phyloP scores from a whole-genome alignment of 768 basidiomycete species.

The Serpula lacrymans region DNA sequence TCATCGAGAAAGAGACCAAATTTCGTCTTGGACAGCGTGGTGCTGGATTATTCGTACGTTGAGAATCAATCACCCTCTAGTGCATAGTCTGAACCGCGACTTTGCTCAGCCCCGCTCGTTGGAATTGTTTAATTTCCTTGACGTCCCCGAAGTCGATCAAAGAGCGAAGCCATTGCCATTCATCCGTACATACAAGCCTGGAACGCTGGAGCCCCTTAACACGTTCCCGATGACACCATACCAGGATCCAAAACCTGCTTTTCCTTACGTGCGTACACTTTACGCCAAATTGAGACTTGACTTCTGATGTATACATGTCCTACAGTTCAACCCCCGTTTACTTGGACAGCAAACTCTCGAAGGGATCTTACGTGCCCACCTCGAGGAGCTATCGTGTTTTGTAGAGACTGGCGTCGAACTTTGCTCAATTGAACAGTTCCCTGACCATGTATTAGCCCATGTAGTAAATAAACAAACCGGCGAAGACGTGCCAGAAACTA shows the following conservation, averaged over 20 bases:
- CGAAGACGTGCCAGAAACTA: slow-evolving; percentile 14
- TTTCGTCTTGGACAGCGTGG: neutral
- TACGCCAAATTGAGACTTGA: neutral
- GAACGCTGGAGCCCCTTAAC: slow-evolving; percentile 1
- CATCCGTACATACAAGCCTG: slow-evolving; percentile 29
- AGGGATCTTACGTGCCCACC: slow-evolving; percentile 14
- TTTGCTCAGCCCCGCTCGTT: slow-evolving; percentile 36
- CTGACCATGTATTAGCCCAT: slow-evolving; percentile 25
- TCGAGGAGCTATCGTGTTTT: slow-evolving; percentile 18
- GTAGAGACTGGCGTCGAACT: slow-evolving; percentile 38
- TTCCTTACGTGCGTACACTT: slow-evolving; percentile 22
- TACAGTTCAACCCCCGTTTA: slow-evolving; percentile 10
- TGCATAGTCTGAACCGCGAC: neutral
- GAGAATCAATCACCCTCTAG: neutral
- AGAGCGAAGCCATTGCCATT: slow-evolving; percentile 22
- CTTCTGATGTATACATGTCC: slow-evolving; percentile 1
- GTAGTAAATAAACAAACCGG: slow-evolving; percentile 5
- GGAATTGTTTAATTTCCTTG: slow-evolving; percentile 37
- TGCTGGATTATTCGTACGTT: no score
- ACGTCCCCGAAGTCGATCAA: slow-evolving; percentile 33
- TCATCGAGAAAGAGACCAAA: slow-evolving; percentile 1
- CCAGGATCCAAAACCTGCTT: slow-evolving; percentile 16
- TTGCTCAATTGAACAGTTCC: slow-evolving; percentile 27
- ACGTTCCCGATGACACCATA: slow-evolving; percentile 13
- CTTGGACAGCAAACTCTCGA: slow-evolving; percentile 30